These are phyloP conservation scores for Lactarius deliciosus DNA, from an alignment of 768 basidiomycete genomes.

Conservation along the genomic window DNA sequence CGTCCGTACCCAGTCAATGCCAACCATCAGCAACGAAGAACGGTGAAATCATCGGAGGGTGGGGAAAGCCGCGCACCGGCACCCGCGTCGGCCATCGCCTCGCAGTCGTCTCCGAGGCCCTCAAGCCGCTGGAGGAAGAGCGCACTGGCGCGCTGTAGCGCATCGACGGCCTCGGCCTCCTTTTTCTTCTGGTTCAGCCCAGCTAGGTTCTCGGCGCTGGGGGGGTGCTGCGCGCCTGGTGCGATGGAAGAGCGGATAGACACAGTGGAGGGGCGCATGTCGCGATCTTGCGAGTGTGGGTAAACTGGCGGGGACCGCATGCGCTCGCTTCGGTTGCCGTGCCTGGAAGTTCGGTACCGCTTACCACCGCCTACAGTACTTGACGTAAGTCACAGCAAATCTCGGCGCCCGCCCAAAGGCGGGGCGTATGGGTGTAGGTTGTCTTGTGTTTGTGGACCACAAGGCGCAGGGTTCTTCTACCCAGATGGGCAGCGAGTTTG, in stretches of 20 bases:
- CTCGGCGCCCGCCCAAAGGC: background rate
- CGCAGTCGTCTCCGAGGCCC: constrained; percentile 66
- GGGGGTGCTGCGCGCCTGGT: constrained; percentile 42
- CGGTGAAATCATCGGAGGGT: background rate
- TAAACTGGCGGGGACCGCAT: background rate
- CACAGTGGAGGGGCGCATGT: constrained; percentile 11
- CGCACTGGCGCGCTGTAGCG: constrained; percentile 62
- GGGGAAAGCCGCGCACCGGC: constrained; percentile 45
- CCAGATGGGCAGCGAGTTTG: background rate
- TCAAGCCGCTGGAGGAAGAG: constrained; percentile 68
- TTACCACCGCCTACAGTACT: background rate
- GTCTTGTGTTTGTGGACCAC: constrained; percentile 9
- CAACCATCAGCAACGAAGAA: background rate
- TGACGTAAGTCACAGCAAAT: background rate
- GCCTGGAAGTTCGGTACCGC: background rate
- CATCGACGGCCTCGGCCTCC: constrained; percentile 72
- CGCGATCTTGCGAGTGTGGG: background rate
- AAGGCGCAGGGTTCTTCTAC: background rate
- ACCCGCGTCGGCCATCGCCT: constrained; percentile 76
- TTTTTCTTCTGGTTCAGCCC: constrained; percentile 78
- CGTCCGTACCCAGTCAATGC: too few species aligned
- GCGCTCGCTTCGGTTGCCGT: too few species aligned
- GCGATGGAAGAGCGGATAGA: constrained; percentile 45
- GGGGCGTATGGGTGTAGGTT: background rate
- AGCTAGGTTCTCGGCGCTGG: constrained; percentile 49